Evolutionary conservation across 2,329 filamentous ascomycete species (phyloP).

Genomic region (Aphanocladium album): DNA sequence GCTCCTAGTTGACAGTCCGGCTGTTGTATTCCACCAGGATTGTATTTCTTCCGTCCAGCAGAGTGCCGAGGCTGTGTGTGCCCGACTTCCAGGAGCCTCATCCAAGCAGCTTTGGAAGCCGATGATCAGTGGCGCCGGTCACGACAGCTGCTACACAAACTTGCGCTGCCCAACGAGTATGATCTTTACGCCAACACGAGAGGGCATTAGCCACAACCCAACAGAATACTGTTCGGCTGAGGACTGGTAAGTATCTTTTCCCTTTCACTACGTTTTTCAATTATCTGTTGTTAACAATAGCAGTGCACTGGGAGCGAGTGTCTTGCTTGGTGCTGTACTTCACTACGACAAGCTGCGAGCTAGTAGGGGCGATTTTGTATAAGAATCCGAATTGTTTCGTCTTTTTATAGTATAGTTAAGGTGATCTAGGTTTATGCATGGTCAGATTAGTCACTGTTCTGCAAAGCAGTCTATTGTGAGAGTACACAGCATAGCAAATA

Average conservation of each 20-base stretch:
- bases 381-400: no score
- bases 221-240: slow-evolving; percentile 31
- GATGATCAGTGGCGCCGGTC: slow-evolving; percentile 34
- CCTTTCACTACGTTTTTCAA: neutral
- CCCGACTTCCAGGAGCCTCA: slow-evolving; percentile 27
- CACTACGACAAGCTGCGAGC: slow-evolving; percentile 16
- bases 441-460: no score
- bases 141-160: slow-evolving; percentile 33
- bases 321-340: slow-evolving; percentile 21
- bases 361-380: neutral
- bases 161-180: slow-evolving; percentile 30
- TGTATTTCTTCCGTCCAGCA: slow-evolving; percentile 60
- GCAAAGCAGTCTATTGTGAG: no score
- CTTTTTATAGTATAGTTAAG: neutral
- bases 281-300: neutral
- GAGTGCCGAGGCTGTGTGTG: slow-evolving; percentile 50
- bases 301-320: slow-evolving; percentile 23
- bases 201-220: slow-evolving; percentile 34
- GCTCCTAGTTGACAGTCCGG: slow-evolving; percentile 53
- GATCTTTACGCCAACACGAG: slow-evolving; percentile 33
- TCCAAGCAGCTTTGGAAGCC: slow-evolving; percentile 25
- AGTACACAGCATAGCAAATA: no score
- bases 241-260: slow-evolving; percentile 22
- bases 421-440: no score
- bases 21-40: slow-evolving; percentile 58